These are phyloP conservation scores for Fusarium drepaniforme DNA, from an alignment of 2,329 filamentous ascomycete genomes.

Conservation along the genomic window DNA sequence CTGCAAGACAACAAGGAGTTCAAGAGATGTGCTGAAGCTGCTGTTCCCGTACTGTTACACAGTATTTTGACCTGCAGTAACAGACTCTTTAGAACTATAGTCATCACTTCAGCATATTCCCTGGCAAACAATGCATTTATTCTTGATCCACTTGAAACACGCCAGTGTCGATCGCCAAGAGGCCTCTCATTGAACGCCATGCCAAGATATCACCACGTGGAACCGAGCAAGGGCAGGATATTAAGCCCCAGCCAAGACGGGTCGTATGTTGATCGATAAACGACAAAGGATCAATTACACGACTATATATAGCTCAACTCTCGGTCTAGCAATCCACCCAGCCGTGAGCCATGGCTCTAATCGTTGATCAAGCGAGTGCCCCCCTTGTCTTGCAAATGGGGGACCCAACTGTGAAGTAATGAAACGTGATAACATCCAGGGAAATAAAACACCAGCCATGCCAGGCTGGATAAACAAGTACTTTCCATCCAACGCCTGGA, in stretches of 20 bases:
- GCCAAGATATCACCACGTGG: constrained; percentile 16
- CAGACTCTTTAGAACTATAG: background rate
- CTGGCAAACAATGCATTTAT: background rate
- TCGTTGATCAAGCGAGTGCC: background rate
- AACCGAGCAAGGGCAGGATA: background rate
- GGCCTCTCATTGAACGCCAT: background rate
- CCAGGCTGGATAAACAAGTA: constrained; percentile 36
- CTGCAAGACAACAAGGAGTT: background rate
- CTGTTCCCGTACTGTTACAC: background rate
- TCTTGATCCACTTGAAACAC: background rate
- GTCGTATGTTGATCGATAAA: background rate
- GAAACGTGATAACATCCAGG: constrained; percentile 22
- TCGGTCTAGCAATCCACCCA: background rate
- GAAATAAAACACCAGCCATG: constrained; percentile 29
- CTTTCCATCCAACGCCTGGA: constrained; percentile 43
- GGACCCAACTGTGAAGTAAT: background rate
- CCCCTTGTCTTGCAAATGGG: background rate
- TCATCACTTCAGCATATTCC: background rate
- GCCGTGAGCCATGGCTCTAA: background rate
- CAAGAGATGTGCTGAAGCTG: background rate
- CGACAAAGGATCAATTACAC: background rate
- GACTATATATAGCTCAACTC: constrained; percentile 1
- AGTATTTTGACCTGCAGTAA: background rate
- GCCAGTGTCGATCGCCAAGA: background rate
- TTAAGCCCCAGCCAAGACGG: constrained; percentile 2